Percentiles rank a stretch among this genome's conserved stretches.
These are phyloP conservation scores for Suhomyces anneliseae DNA, from an alignment of 1,139 yeast species.

Conservation along the genomic window DNA sequence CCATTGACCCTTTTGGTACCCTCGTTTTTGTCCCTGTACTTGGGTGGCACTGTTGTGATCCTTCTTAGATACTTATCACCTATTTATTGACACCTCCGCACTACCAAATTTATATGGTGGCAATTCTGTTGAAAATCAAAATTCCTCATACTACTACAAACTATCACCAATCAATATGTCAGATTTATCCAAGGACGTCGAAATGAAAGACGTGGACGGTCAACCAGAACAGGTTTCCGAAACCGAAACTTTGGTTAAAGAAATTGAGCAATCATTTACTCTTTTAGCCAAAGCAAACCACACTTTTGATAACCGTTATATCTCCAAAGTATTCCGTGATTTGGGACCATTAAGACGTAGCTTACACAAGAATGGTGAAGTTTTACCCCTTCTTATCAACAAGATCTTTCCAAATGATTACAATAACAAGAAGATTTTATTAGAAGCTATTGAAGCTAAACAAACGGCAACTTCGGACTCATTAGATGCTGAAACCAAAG, in stretches of 20 bases:
- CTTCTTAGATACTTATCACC: background rate
- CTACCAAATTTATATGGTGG: slow-evolving; percentile 1
- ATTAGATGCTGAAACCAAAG: slow-evolving; percentile 17
- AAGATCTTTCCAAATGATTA: slow-evolving; percentile 52
- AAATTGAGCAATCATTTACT: slow-evolving; percentile 53
- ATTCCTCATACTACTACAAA: background rate
- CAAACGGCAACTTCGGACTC: slow-evolving; percentile 16
- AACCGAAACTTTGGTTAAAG: slow-evolving; percentile 27
- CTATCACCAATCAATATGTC: slow-evolving; percentile 6
- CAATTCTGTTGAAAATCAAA: slow-evolving; percentile 6
- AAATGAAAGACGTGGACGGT: slow-evolving; percentile 27
- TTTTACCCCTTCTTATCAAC: slow-evolving; percentile 55
- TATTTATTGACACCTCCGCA: background rate
- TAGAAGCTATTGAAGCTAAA: slow-evolving; percentile 32
- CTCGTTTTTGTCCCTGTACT: too few species aligned
- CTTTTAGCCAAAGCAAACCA: slow-evolving; percentile 70
- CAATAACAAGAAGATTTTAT: slow-evolving; percentile 44
- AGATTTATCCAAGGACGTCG: slow-evolving; percentile 23
- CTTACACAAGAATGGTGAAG: slow-evolving; percentile 46
- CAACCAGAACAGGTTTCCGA: slow-evolving; percentile 16
- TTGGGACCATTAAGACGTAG: slow-evolving; percentile 72
- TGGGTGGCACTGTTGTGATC: too few species aligned
- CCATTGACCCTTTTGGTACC: too few species aligned
- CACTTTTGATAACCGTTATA: slow-evolving; percentile 81
- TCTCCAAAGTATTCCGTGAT: slow-evolving; percentile 83